phyloP scores from a whole-genome alignment of 345 rosid genomes.

The Viola odorata region DNA sequence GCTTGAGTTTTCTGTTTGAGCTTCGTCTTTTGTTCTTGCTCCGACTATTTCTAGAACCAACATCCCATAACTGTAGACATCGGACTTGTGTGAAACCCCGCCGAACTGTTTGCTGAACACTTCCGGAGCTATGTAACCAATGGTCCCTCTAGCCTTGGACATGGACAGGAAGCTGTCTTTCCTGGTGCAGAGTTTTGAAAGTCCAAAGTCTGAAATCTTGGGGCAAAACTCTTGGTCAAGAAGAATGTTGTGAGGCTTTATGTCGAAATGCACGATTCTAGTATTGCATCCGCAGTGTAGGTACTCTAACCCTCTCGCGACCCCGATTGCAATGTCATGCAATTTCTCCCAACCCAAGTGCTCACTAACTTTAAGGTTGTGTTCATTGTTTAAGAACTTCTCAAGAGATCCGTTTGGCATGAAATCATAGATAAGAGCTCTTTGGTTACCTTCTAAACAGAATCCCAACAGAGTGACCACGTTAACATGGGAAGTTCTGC shows the following conservation, averaged over 20 bases:
- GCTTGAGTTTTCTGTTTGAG: background rate
- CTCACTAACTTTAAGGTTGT: background rate
- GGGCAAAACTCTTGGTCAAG: constrained; percentile 33
- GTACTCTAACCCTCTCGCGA: constrained; percentile 39
- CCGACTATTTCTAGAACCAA: constrained; percentile 24
- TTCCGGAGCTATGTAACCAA: constrained; percentile 40
- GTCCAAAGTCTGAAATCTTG: constrained; percentile 42
- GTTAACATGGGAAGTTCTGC: constrained; percentile 50
- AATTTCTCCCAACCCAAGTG: constrained; percentile 18
- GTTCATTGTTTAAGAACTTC: constrained; percentile 20
- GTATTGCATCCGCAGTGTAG: constrained; percentile 40
- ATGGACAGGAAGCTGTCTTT: constrained; percentile 31
- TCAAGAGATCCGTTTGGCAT: constrained; percentile 40
- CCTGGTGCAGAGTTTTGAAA: constrained; percentile 30
- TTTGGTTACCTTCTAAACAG: constrained; percentile 21
- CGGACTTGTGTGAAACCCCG: constrained; percentile 34
- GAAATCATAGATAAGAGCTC: constrained; percentile 37
- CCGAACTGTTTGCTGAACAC: constrained; percentile 28
- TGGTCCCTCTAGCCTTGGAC: constrained; percentile 21
- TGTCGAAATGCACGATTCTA: constrained; percentile 39
- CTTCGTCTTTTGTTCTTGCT: background rate
- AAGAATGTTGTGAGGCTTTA: constrained; percentile 43
- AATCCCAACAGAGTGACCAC: constrained; percentile 20
- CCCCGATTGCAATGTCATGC: constrained; percentile 23
- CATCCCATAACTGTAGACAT: constrained; percentile 37